Base-by-base conservation (phyloP, 495 filamentous ascomycete genomes). In the Aspergillus incahuasiensis region DNA sequence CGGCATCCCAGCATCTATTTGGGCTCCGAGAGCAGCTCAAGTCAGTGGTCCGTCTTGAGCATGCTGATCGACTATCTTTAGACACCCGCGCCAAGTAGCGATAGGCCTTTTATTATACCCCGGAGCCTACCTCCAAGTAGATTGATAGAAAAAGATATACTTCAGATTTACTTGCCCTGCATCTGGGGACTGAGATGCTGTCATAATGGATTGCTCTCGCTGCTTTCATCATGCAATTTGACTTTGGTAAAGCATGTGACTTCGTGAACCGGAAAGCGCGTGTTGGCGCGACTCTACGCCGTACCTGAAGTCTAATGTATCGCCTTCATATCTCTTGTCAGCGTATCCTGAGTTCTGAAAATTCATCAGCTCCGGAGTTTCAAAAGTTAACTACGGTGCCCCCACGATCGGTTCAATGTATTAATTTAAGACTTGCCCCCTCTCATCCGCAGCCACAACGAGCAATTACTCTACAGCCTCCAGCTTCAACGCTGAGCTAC, bases 31-130 rank as follows among this genome's bases (percentile, higher is more conserved):
- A 84, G 59, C 68, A 75, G 54, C 68, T 90, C 65, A 85, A 80
- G 63, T 84, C 85, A 6, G 79, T 80, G 6, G 81, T 89, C 43
- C 82, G 84, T 25, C 68, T 90, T 52, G 77, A 83, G 49, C 74
- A 80, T 48, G 83, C 78, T 5, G 85, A 89, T 66, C 73, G 86
- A 42, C 64, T 88, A 55, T 75, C 81, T 18, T 58, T 89, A 52
- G 87, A 89, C 70, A 86, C 85, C 0, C 74, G 86, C 51, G 82
- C 85, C 18, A 77, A 77, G 62, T 76, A 71, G 54, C 32, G 48
- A 48, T 39, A 34, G 48, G 32, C 19, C 34, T 46, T 54, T 54
- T 50, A 35, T 22, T 61, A 63, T 66, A 63, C 63, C 60, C 60
- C 55, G 47, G 55, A 48, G 55, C 54, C 24, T 49, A 51, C 19